A percentile compares a stretch with the other conserved stretches of the same genome.
phyloP scores from a whole-genome alignment of 2,329 filamentous ascomycete species.

The Xylaria digitata region DNA sequence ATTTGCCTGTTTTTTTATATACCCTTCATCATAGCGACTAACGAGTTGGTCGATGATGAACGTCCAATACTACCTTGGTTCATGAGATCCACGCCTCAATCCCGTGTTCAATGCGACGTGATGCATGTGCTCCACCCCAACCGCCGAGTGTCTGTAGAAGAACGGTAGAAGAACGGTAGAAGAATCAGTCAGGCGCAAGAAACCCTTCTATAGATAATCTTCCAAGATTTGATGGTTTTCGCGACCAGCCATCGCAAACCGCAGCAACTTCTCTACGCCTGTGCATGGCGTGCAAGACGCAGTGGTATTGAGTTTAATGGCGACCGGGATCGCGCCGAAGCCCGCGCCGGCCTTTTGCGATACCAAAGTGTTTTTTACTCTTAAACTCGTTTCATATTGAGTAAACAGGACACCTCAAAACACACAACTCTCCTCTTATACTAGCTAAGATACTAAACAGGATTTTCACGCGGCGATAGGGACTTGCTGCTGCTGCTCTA shows the following conservation, averaged over 20 bases:
- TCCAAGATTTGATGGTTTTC: background rate
- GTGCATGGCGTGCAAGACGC: conserved; percentile 1
- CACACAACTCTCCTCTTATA: conserved; percentile 1
- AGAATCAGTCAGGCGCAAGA: background rate
- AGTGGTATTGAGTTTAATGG: background rate
- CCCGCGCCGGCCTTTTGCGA: conserved; percentile 15
- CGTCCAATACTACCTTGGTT: conserved; percentile 22
- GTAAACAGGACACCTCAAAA: background rate
- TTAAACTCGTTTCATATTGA: background rate
- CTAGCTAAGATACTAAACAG: conserved; percentile 2
- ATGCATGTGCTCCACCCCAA: conserved; percentile 5
- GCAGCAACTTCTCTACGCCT: background rate
- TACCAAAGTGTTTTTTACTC: conserved; percentile 6
- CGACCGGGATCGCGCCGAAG: background rate
- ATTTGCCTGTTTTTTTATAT: conserved; percentile 34
- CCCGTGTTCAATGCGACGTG: conserved; percentile 25
- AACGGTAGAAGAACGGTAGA: background rate
- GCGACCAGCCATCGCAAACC: background rate
- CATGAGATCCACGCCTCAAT: conserved; percentile 23
- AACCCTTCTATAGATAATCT: background rate
- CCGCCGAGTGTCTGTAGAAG: background rate
- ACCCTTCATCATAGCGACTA: conserved; percentile 28
- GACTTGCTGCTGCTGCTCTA: conserved; percentile 46
- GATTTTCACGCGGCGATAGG: conserved; percentile 46
- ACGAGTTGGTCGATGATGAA: conserved; percentile 29